These are phyloP conservation scores for Leavenworthia alabamica DNA, from an alignment of 345 rosid species.

Conservation along the genomic window DNA sequence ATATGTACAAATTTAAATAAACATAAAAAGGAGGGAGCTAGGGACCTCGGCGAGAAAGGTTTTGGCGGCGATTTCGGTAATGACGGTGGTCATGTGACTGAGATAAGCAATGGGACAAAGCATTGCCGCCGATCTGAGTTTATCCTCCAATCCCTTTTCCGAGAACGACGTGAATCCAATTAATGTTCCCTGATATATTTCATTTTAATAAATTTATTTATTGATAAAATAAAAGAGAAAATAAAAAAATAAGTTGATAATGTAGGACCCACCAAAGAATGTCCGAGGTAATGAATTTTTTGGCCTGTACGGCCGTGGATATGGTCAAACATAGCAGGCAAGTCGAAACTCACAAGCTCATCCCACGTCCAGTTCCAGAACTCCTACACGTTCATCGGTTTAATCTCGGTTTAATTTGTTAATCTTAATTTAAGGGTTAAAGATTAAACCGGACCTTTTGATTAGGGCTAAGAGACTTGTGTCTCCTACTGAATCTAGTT, in stretches of 20 bases:
- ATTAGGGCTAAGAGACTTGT: constrained; percentile 42
- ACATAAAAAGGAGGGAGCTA: neutral
- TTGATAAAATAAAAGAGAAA: neutral
- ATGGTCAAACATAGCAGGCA: constrained; percentile 66
- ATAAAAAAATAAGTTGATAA: neutral
- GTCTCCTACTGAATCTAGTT: constrained; percentile 67
- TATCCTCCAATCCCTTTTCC: constrained; percentile 54
- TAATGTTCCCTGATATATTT: constrained; percentile 62
- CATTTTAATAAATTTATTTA: neutral
- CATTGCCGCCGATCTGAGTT: constrained; percentile 60
- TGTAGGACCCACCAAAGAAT: constrained; percentile 56
- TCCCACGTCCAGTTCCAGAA: constrained; percentile 98
- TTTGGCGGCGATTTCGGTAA: constrained; percentile 58
- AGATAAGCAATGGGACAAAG: constrained; percentile 86
- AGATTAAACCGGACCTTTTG: constrained; percentile 33
- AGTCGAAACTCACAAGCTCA: constrained; percentile 60
- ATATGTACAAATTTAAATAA: neutral
- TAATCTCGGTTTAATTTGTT: neutral
- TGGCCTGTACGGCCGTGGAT: constrained; percentile 51
- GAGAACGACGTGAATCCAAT: constrained; percentile 71
- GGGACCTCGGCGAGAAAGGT: constrained; percentile 73
- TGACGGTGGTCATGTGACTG: constrained; percentile 74
- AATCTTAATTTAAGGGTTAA: neutral
- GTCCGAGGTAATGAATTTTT: constrained; percentile 82
- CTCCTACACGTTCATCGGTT: constrained; percentile 36